Percentiles rank a stretch among this genome's conserved stretches.
These are phyloP conservation scores for Aspergillus pseudotamarii DNA, from an alignment of 2,329 filamentous ascomycete species.

Conservation along the genomic window DNA sequence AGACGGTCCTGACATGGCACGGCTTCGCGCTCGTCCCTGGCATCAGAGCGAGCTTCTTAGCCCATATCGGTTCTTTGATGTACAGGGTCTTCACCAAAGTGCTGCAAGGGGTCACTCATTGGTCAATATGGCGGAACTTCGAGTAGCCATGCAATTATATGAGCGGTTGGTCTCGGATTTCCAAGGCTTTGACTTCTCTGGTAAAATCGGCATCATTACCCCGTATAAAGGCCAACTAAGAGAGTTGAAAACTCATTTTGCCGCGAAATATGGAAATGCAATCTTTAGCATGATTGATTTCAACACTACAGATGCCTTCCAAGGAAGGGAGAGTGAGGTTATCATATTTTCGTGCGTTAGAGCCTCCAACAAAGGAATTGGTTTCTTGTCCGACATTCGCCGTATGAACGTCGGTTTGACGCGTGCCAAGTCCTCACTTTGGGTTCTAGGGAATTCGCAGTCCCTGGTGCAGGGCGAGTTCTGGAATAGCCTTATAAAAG, in stretches of 20 bases:
- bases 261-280: constrained; percentile 68
- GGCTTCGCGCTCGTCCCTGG: constrained; percentile 78
- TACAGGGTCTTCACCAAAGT: constrained; percentile 80
- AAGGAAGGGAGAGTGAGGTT: constrained; percentile 93
- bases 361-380: constrained; percentile 88
- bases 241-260: constrained; percentile 76
- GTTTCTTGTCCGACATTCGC: constrained; percentile 96
- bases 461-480: constrained; percentile 85
- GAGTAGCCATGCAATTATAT: constrained; percentile 83
- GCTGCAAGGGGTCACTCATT: constrained; percentile 85
- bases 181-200: constrained; percentile 66
- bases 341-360: constrained; percentile 99
- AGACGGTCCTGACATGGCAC: constrained; percentile 82
- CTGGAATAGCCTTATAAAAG: constrained; percentile 83
- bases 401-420: constrained; percentile 99
- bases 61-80: constrained; percentile 96
- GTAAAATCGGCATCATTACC: constrained; percentile 95
- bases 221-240: constrained; percentile 93
- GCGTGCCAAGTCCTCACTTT: constrained; percentile 92
- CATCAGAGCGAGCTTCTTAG: constrained; percentile 79
- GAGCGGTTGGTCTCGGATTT: constrained; percentile 77
- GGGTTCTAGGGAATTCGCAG: constrained; percentile 91
- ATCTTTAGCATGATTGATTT: constrained; percentile 87
- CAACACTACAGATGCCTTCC: constrained; percentile 98
- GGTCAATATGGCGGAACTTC: constrained; percentile 84